A percentile compares a stretch with the other conserved stretches of the same genome.
Evolutionary conservation across 1,284 basidiomycete genomes (phyloP).

Genomic region (Ganoderma multipileum): DNA sequence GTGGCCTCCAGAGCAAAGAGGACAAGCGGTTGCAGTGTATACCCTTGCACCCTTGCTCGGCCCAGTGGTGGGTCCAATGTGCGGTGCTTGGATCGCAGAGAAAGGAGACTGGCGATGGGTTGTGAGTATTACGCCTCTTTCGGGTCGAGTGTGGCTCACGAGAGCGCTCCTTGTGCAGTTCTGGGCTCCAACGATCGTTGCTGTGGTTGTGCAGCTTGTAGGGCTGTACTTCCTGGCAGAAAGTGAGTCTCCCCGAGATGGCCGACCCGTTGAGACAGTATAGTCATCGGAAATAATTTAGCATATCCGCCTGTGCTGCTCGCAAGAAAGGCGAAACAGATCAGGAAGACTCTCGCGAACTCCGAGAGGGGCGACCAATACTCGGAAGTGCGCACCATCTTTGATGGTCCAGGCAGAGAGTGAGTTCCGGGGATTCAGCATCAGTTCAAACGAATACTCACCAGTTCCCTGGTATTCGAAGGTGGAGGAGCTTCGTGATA

Average conservation of each 20-base stretch:
- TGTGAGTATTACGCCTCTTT: slow-evolving; percentile 29
- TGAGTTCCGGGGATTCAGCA: background rate
- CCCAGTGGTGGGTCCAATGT: slow-evolving; percentile 50
- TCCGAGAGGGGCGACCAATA: slow-evolving; percentile 37
- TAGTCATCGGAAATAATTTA: slow-evolving; percentile 23
- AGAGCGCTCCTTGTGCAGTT: slow-evolving; percentile 39
- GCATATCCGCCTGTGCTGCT: slow-evolving; percentile 55
- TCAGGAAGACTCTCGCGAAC: slow-evolving; percentile 46
- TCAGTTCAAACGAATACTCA: background rate
- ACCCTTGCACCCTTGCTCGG: slow-evolving; percentile 52
- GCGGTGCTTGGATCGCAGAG: slow-evolving; percentile 49
- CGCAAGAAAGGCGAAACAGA: slow-evolving; percentile 46
- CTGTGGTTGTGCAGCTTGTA: slow-evolving; percentile 43
- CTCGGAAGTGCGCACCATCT: slow-evolving; percentile 37
- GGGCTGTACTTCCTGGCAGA: slow-evolving; percentile 54
- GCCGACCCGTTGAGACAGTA: background rate
- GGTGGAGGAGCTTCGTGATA: slow-evolving; percentile 46
- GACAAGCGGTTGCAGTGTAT: slow-evolving; percentile 54
- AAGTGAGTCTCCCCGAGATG: slow-evolving; percentile 38
- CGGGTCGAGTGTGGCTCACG: background rate
- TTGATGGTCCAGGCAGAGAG: slow-evolving; percentile 38
- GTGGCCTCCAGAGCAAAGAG: slow-evolving; percentile 53
- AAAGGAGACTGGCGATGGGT: slow-evolving; percentile 48
- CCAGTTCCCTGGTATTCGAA: slow-evolving; percentile 3
- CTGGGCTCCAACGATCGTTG: slow-evolving; percentile 47